Percentiles rank a stretch among this genome's conserved stretches.
phyloP scores from a whole-genome alignment of 345 rosid species.

The Aurinia saxatilis region DNA sequence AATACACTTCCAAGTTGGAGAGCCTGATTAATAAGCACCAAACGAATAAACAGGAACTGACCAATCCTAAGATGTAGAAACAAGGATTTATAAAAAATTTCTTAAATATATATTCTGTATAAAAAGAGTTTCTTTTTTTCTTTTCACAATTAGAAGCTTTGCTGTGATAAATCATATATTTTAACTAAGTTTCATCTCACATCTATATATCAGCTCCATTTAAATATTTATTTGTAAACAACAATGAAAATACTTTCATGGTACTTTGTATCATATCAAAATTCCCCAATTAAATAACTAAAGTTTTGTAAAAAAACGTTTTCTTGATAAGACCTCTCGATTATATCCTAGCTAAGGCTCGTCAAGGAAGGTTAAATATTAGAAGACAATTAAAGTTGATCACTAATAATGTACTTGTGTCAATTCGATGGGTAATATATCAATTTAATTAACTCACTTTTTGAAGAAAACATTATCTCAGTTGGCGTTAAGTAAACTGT shows the following conservation, averaged over 20 bases:
- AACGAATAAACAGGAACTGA: too few species aligned
- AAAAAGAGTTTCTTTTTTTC: background rate
- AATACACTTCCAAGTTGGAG: too few species aligned
- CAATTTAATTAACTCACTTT: constrained; percentile 2
- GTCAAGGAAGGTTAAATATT: background rate
- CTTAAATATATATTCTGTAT: background rate
- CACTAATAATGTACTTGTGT: constrained; percentile 4
- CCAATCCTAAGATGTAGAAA: too few species aligned
- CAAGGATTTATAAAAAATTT: too few species aligned
- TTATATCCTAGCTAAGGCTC: background rate
- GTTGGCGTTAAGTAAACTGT: constrained; percentile 21
- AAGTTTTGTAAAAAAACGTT: background rate
- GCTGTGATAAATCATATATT: too few species aligned
- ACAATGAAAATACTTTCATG: too few species aligned
- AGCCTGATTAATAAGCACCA: too few species aligned
- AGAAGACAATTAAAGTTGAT: background rate
- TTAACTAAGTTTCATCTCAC: too few species aligned
- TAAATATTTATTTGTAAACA: background rate
- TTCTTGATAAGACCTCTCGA: background rate
- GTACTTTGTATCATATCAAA: background rate
- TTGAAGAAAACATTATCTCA: constrained; percentile 16
- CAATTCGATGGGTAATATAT: background rate
- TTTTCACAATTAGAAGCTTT: too few species aligned
- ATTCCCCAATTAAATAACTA: background rate
- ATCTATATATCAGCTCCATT: background rate